phyloP scores from a whole-genome alignment of 176 grass and related monocot genomes.

The Rhipidocladum racemiflorum region DNA sequence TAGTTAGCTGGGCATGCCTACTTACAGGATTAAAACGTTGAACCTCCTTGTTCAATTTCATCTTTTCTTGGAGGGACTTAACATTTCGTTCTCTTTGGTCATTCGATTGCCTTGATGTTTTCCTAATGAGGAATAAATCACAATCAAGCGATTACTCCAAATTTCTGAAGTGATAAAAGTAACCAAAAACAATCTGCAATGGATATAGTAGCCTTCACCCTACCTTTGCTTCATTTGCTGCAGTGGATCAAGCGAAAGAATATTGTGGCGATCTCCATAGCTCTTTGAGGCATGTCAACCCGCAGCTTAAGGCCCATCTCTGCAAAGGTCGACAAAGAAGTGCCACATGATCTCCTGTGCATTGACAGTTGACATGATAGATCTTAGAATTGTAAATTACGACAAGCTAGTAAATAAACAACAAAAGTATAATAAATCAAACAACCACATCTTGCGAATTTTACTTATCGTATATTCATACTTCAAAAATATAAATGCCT shows the following conservation, averaged over 20 bases:
- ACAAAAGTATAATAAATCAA: not conserved
- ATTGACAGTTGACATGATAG: constrained; percentile 10
- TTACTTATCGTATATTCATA: not conserved
- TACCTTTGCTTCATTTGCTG: constrained; percentile 75
- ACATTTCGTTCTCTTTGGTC: constrained; percentile 80
- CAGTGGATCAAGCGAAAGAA: constrained; percentile 78
- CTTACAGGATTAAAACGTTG: constrained; percentile 87
- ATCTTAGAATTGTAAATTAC: constrained; percentile 28
- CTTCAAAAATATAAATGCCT: constrained; percentile 8
- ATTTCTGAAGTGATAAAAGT: not conserved
- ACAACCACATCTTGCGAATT: not conserved
- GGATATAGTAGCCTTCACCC: constrained; percentile 12
- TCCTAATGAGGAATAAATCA: constrained; percentile 51
- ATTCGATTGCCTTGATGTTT: constrained; percentile 67
- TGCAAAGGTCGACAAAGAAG: constrained; percentile 80
- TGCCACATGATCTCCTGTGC: constrained; percentile 86
- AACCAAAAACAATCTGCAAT: not conserved
- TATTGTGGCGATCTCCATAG: constrained; percentile 77
- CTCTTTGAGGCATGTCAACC: constrained; percentile 90
- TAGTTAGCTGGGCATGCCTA: constrained; percentile 15
- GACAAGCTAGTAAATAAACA: not conserved
- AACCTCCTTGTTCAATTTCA: constrained; percentile 70
- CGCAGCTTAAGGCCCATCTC: constrained; percentile 98
- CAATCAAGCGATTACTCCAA: constrained; percentile 18
- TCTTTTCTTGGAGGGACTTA: constrained; percentile 76